Percentiles rank a stretch among this genome's conserved stretches.
These are phyloP conservation scores for Corchorus capsularis DNA, from an alignment of 345 rosid genomes.

Conservation along the genomic window DNA sequence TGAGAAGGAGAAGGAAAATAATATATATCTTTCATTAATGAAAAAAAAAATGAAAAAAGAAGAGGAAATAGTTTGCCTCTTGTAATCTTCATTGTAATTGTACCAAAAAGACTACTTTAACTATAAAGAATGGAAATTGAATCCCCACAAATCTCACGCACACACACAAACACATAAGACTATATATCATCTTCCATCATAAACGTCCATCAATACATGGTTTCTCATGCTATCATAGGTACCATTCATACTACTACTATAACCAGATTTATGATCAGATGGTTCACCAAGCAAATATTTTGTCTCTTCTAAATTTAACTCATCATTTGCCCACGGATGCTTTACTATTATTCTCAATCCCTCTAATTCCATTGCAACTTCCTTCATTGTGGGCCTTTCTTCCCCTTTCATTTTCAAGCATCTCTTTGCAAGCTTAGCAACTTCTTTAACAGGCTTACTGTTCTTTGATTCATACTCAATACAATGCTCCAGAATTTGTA, in stretches of 20 bases:
- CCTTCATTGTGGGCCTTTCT: constrained; percentile 43
- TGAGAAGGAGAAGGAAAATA: no score
- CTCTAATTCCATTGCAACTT: constrained; percentile 34
- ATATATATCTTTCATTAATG: no score
- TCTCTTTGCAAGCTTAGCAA: constrained; percentile 27
- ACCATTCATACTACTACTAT: background rate
- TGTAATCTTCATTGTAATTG: background rate
- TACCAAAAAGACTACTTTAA: no score
- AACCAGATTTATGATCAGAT: background rate
- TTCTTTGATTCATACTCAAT: constrained; percentile 8
- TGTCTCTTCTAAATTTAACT: constrained; percentile 24
- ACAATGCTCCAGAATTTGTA: constrained; percentile 29
- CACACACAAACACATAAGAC: background rate
- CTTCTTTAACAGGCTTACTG: constrained; percentile 23
- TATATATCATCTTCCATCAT: constrained; percentile 25
- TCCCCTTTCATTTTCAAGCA: constrained; percentile 38
- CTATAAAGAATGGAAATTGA: no score
- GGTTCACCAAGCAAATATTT: constrained; percentile 21
- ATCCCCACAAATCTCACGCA: no score
- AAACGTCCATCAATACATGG: constrained; percentile 4
- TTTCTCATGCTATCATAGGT: constrained; percentile 22
- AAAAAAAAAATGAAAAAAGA: no score
- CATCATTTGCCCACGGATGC: constrained; percentile 27
- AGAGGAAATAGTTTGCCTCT: no score
- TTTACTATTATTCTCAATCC: constrained; percentile 14